Base-by-base conservation (phyloP, 1,139 yeast genomes). In the Geotrichum fermentans region DNA sequence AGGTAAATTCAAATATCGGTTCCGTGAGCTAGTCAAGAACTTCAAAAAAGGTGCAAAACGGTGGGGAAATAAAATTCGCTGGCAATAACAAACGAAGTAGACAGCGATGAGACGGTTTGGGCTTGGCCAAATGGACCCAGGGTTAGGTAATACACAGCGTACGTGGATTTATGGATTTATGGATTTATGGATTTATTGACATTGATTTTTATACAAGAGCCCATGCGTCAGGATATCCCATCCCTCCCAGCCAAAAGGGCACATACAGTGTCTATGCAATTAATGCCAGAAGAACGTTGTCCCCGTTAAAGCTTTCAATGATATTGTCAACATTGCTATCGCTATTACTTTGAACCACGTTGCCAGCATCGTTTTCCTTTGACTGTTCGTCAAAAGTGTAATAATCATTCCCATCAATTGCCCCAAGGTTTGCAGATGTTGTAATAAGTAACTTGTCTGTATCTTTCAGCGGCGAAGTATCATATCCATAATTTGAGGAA, bases 251-350 rank as follows among this genome's bases (percentile, higher is more conserved):
- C n/a, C n/a, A n/a, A n/a, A n/a, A n/a, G n/a, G n/a, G n/a, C n/a
- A n/a, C n/a, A n/a, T n/a, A n/a, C 13, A n/a, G 17, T 14, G 41
- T 20, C 32, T 35, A 46, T 22, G 44, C 50, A 30, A 46, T 46
- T 1, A 46, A 22, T 11, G 45, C 26, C 13, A 46, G 37, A 6
- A 46, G 36, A 4, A 39, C 16, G 16, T 13, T 22, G 16, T 46
- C 50, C 10, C 22, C 41, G 5, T 26, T 33, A 36, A 35, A 46
- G 2, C 22, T 14, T 4, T 46, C 50, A 10, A 40, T 30, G 21
- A n/a, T 24, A 5, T 16, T 17, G 26, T 40, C 45, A 17, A 13
- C 24, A 16, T 22, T 35, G 18, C 35, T 30, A 4, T n/a, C 17
- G 18, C 17, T 35, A 21, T 35, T 35, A n/a, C 28, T 17, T 11